phyloP scores from a whole-genome alignment of 1,284 basidiomycete genomes.

The Rugiboletus extremiorientalis region DNA sequence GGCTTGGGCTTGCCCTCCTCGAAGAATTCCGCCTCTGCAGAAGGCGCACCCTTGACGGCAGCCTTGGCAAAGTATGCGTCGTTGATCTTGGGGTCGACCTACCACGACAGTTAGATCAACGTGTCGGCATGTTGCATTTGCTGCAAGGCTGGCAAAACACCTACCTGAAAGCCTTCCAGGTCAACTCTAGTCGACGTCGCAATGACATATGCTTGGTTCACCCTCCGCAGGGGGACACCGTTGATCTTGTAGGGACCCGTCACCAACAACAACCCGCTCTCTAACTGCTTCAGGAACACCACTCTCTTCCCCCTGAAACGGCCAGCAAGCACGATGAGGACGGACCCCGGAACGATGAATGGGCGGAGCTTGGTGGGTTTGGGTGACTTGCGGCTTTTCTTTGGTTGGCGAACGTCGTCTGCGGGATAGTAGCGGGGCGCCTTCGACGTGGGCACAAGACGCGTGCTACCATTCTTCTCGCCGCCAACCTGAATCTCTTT shows the following conservation, averaged over 20 bases:
- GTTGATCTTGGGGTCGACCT: conserved; percentile 89
- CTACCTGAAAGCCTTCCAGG: conserved; percentile 73
- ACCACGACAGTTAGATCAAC: conserved; percentile 4
- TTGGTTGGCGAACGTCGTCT: conserved; percentile 90
- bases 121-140: conserved; percentile 12
- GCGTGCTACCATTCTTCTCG: conserved; percentile 89
- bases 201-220: conserved; percentile 99
- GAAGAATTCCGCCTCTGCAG: conserved; percentile 97
- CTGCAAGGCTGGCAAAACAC: conserved; percentile 2
- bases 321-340: conserved; percentile 96
- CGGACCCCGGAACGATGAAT: conserved; percentile 91
- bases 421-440: conserved; percentile 96
- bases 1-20: conserved; percentile 90
- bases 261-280: conserved; percentile 91
- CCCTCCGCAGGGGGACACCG: conserved; percentile 96
- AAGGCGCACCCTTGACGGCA: conserved; percentile 62
- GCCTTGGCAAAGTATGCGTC: conserved; percentile 95
- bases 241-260: conserved; percentile 99
- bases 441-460: conserved; percentile 84
- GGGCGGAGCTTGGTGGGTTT: conserved; percentile 79
- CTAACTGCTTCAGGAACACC: conserved; percentile 97
- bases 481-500: conserved; percentile 88
- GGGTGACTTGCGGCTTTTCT: conserved; percentile 88
- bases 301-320: conserved; percentile 99
- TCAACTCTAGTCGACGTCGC: conserved; percentile 97